These are phyloP conservation scores for Ophioceras dolichostomum DNA, from an alignment of 2,329 filamentous ascomycete genomes.

Conservation along the genomic window DNA sequence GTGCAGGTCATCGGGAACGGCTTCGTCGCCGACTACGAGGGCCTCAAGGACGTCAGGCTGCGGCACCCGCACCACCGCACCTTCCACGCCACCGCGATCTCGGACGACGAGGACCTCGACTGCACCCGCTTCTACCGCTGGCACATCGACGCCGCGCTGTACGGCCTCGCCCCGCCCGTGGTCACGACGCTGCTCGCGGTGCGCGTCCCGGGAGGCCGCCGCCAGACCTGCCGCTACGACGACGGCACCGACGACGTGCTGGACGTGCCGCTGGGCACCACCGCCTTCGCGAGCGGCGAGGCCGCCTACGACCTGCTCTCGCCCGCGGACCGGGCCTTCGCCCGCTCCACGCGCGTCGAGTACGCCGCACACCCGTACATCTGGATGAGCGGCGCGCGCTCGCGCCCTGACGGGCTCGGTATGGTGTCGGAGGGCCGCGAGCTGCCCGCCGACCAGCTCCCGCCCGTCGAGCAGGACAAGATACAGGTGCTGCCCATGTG, in stretches of 20 bases:
- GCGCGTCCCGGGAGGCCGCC: conserved; percentile 48
- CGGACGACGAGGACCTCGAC: conserved; percentile 35
- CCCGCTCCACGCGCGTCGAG: conserved; percentile 53
- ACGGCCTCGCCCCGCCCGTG: conserved; percentile 60
- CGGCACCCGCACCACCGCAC: conserved; percentile 67
- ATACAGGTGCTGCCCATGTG: conserved; percentile 64
- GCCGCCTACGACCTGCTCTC: conserved; percentile 58
- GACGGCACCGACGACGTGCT: conserved; percentile 56
- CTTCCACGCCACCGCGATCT: conserved; percentile 56
- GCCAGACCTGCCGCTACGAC: conserved; percentile 53
- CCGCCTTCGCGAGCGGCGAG: conserved; percentile 62
- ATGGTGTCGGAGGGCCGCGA: conserved; percentile 45
- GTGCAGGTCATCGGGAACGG: conserved; percentile 75
- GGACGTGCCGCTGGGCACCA: conserved; percentile 60
- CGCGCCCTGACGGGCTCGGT: conserved; percentile 58
- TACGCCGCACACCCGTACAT: conserved; percentile 73
- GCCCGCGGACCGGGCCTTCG: conserved; percentile 54
- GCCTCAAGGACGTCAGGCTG: conserved; percentile 53
- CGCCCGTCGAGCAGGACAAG: conserved; percentile 50
- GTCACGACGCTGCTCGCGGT: conserved; percentile 65
- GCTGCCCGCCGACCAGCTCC: conserved; percentile 44
- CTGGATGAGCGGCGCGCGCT: conserved; percentile 63
- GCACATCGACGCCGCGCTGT: conserved; percentile 72
- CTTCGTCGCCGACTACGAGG: conserved; percentile 56
- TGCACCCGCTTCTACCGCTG: conserved; percentile 57